A percentile compares a stretch with the other conserved stretches of the same genome.
phyloP scores from a whole-genome alignment of 805 yeast genomes.

The Nematodospora valgi region DNA sequence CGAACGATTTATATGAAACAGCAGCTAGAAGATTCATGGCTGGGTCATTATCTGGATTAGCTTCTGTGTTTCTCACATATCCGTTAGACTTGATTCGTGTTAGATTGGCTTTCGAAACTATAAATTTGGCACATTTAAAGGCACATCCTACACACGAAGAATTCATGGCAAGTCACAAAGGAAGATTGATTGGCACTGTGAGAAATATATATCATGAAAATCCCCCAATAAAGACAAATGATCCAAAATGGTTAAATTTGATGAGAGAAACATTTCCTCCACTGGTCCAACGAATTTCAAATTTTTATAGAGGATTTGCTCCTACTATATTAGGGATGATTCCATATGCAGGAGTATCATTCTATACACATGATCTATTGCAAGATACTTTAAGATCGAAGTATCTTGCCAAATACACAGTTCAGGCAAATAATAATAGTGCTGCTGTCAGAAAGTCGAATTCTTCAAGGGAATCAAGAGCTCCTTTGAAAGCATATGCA shows the following conservation, averaged over 20 bases:
- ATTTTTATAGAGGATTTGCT: slow-evolving; percentile 90
- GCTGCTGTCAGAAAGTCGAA: slow-evolving; percentile 31
- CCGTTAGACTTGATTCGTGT: slow-evolving; percentile 91
- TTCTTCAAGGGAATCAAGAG: slow-evolving; percentile 42
- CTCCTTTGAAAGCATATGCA: slow-evolving; percentile 85
- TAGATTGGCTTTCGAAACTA: slow-evolving; percentile 85
- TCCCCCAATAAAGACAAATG: slow-evolving; percentile 32
- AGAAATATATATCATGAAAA: slow-evolving; percentile 29
- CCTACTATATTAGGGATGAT: slow-evolving; percentile 95
- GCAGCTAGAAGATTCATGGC: slow-evolving; percentile 76
- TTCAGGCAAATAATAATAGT: slow-evolving; percentile 43
- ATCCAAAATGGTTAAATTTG: slow-evolving; percentile 36
- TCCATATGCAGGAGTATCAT: slow-evolving; percentile 97
- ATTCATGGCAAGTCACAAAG: slow-evolving; percentile 27
- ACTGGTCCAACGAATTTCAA: slow-evolving; percentile 40
- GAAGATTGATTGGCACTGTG: slow-evolving; percentile 31
- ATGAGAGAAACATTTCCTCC: slow-evolving; percentile 32
- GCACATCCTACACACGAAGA: slow-evolving; percentile 20
- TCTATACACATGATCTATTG: slow-evolving; percentile 86
- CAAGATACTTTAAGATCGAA: slow-evolving; percentile 82
- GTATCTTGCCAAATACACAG: slow-evolving; percentile 51
- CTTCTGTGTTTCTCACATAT: slow-evolving; percentile 84
- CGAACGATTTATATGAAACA: slow-evolving; percentile 71
- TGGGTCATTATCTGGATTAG: slow-evolving; percentile 87
- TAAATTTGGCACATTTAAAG: slow-evolving; percentile 24